These are phyloP conservation scores for Orbilia brochopaga DNA, from an alignment of 2,329 filamentous ascomycete genomes.

Conservation along the genomic window DNA sequence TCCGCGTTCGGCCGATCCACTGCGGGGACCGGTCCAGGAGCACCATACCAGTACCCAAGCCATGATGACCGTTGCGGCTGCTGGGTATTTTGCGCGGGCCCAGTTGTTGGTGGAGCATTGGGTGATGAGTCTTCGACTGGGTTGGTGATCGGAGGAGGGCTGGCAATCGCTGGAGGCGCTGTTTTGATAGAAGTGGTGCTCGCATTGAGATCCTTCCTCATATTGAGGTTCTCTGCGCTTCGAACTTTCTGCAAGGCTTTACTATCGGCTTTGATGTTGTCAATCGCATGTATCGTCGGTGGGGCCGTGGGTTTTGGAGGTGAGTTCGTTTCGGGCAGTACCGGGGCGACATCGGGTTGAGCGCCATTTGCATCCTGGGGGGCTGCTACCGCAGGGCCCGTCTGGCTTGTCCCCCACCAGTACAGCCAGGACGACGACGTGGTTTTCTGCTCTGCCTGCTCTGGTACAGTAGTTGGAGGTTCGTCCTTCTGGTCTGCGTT, in stretches of 20 bases:
- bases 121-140: constrained; percentile 8
- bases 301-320: constrained; percentile 8
- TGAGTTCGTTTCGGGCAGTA: neutral
- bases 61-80: constrained; percentile 26
- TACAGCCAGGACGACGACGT: constrained; percentile 35
- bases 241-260: constrained; percentile 35
- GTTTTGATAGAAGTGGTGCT: constrained; percentile 39
- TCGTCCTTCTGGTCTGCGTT: neutral
- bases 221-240: constrained; percentile 35
- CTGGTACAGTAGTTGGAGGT: neutral
- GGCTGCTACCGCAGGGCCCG: constrained; percentile 15
- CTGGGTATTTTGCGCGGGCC: neutral
- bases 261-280: constrained; percentile 36
- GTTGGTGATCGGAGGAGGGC: constrained; percentile 3
- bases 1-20: neutral
- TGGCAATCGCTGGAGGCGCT: constrained; percentile 30
- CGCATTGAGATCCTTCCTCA: constrained; percentile 23
- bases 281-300: constrained; percentile 29
- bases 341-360: constrained; percentile 6
- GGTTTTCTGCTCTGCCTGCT: constrained; percentile 25
- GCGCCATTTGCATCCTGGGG: constrained; percentile 1
- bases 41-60: constrained; percentile 47
- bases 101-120: neutral
- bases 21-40: constrained; percentile 2
- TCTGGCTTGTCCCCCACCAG: constrained; percentile 41